These are phyloP conservation scores for Crithidia expoeki DNA, from an alignment of 208 protist species.

Conservation along the genomic window DNA sequence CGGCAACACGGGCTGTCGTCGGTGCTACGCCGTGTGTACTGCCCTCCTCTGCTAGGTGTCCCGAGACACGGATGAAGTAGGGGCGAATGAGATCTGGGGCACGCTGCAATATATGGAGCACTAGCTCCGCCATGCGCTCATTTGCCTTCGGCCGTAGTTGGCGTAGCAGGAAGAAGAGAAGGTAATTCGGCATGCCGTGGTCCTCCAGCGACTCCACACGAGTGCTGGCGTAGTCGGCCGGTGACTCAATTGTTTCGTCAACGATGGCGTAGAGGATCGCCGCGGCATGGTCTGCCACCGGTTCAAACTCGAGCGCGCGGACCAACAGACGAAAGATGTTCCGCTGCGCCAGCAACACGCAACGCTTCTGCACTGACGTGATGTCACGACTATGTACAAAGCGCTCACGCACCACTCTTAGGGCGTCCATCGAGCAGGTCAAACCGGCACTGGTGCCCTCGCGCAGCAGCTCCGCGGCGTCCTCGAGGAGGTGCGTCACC, in stretches of 20 bases:
- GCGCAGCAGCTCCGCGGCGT: constrained; percentile 83
- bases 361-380: constrained; percentile 54
- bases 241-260: constrained; percentile 76
- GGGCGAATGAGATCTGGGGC: constrained; percentile 87
- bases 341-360: constrained; percentile 75
- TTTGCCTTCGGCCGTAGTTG: constrained; percentile 76
- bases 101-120: constrained; percentile 76
- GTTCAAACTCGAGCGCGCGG: constrained; percentile 71
- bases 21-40: constrained; percentile 49
- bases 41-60: constrained; percentile 77
- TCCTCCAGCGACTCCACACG: constrained; percentile 73
- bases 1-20: constrained; percentile 70
- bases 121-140: constrained; percentile 56
- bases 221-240: constrained; percentile 79
- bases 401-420: constrained; percentile 62
- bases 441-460: constrained; percentile 74
- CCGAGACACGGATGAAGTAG: constrained; percentile 83
- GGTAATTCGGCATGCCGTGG: constrained; percentile 89
- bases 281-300: constrained; percentile 64
- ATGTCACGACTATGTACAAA: constrained; percentile 67
- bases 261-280: constrained; percentile 69
- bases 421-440: constrained; percentile 42
- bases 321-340: constrained; percentile 85
- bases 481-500: constrained; percentile 84
- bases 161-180: constrained; percentile 89